Base-by-base conservation (phyloP, 805 yeast species). In the Suhomyces sp. region DNA sequence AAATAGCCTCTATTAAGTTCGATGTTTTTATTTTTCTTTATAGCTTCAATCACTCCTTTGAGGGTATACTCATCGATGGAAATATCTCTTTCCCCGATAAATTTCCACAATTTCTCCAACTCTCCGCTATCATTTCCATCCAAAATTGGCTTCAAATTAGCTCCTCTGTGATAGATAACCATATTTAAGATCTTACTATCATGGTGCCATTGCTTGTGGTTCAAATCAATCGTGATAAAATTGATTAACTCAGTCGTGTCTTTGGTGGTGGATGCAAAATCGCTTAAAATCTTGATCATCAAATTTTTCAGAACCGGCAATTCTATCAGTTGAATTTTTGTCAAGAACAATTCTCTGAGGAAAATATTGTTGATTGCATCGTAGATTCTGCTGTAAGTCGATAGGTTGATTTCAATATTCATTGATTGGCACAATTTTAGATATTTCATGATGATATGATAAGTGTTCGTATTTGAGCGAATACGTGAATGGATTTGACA, bases 301-400 rank as follows among this genome's bases (percentile, higher is more conserved):
- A 67, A 42, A 23, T 55, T 53, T 27, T 48, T 46, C 53, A 56
- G 59, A 5, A 68, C 48, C 6, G 72, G 71, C 16, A 68, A 44
- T 19, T 56, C 53, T 10, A 60, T 44, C 25, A 48, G 42, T 31
- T 56, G 56, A 22, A 68, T 51, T 31, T 50, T 51, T 39, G 60
- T 58, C 25, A 68, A 47, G 25, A 62, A 61, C 20, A 46, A 39
- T 37, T 68, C 72, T 30, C 63, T 61, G n/a, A 68, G 43, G 28
- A 61, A 65, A 6, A 65, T 52, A 41, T 65, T 68, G 39, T 48
- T 51, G 19, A 65, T 59, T 40, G 63, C 55, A 36, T 61, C 65
- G 44, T 66, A 68, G 12, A 68, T 48, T 29, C 69, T 40, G 34
- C 52, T 54, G 56, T 60, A 65, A 3, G 72, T 68, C 2, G 55